Percentiles rank a stretch among this genome's conserved stretches.
Evolutionary conservation across 2,329 filamentous ascomycete genomes (phyloP).

Genomic region (Fusarium brevicatenulatum): DNA sequence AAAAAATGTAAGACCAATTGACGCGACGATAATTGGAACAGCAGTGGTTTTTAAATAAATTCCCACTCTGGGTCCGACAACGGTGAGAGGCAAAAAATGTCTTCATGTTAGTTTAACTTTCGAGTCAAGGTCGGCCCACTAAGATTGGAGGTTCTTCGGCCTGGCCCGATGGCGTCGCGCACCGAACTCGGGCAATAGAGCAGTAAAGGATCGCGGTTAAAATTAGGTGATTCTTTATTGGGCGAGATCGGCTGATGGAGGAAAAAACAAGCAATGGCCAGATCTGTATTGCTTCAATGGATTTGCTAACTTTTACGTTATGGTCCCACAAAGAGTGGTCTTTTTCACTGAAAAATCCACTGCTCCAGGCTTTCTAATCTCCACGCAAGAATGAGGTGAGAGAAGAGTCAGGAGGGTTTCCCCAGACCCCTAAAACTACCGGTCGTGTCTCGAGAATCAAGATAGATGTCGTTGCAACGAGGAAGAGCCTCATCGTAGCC

Average conservation of each 20-base stretch:
- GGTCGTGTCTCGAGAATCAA: too few species aligned
- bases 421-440: neutral
- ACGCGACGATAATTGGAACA: neutral
- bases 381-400: neutral
- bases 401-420: neutral
- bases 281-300: conserved; percentile 9
- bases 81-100: conserved; percentile 3
- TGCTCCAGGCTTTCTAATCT: conserved; percentile 10
- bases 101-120: neutral
- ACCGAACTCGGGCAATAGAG: conserved; percentile 13
- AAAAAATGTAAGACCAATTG: neutral
- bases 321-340: conserved; percentile 20
- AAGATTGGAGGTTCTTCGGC: neutral
- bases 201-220: neutral
- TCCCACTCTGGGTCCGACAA: conserved; percentile 12
- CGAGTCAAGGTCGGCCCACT: conserved; percentile 30
- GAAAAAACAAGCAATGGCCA: conserved; percentile 4
- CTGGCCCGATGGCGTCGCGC: conserved; percentile 22
- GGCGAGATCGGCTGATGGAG: neutral
- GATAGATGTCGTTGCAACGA: neutral
- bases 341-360: neutral
- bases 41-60: neutral
- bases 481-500: conserved; percentile 8
- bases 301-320: conserved; percentile 39
- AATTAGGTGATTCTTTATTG: neutral